phyloP scores from a whole-genome alignment of 768 basidiomycete species.

The Rhodotorula kratochvilovae region DNA sequence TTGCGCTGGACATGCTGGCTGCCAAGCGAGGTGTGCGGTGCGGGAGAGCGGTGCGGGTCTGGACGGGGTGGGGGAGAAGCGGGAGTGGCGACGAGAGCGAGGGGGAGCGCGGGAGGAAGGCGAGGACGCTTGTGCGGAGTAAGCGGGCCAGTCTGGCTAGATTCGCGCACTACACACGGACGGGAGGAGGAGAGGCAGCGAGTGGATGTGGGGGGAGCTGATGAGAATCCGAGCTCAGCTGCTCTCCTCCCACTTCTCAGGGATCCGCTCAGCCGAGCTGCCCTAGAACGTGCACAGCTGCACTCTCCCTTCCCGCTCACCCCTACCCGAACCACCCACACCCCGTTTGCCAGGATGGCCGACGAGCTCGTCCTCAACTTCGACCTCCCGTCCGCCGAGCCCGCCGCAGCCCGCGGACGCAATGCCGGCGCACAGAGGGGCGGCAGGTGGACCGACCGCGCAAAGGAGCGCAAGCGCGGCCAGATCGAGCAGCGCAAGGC shows the following conservation, averaged over 20 bases:
- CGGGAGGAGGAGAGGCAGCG: no score
- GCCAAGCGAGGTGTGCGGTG: no score
- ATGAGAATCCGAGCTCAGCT: no score
- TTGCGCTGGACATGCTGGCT: neutral
- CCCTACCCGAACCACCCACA: neutral
- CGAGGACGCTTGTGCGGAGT: neutral
- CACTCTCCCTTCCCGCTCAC: no score
- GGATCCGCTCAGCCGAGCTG: no score
- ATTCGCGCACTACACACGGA: neutral
- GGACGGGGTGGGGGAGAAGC: neutral
- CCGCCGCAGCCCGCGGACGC: constrained; percentile 33
- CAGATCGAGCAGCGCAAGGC: constrained; percentile 49
- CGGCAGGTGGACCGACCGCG: constrained; percentile 58
- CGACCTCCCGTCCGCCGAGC: constrained; percentile 39
- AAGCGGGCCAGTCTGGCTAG: neutral
- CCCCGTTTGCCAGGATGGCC: constrained; percentile 1
- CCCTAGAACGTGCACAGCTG: neutral
- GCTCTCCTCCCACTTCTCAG: no score
- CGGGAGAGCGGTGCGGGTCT: neutral
- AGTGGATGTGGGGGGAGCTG: no score
- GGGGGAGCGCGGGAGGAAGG: neutral
- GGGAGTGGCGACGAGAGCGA: no score
- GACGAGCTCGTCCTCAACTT: constrained; percentile 42
- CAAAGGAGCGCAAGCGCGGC: constrained; percentile 40
- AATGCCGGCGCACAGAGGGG: constrained; percentile 40